These are phyloP conservation scores for Hirschioporus abietinus DNA, from an alignment of 768 basidiomycete species.

Conservation along the genomic window DNA sequence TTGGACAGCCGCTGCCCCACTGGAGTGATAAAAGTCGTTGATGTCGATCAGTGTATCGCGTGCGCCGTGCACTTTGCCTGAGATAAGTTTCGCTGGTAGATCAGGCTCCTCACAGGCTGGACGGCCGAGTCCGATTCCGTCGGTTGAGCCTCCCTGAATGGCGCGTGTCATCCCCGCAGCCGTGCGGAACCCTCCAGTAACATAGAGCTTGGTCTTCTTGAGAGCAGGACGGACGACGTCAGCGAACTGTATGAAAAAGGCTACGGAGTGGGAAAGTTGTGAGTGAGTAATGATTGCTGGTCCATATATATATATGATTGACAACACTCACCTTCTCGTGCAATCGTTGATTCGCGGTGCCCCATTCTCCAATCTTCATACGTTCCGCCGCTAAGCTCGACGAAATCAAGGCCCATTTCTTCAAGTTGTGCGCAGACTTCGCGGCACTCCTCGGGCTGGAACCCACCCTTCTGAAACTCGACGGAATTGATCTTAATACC, in stretches of 20 bases:
- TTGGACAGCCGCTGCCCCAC: too few species aligned
- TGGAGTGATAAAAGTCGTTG: too few species aligned
- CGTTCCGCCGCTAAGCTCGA: conserved; percentile 36
- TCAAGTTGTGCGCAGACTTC: conserved; percentile 28
- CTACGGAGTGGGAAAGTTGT: conserved; percentile 19
- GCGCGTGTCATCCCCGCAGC: conserved; percentile 24
- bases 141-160: conserved; percentile 7
- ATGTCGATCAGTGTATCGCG: too few species aligned
- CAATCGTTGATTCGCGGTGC: not conserved
- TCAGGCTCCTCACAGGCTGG: too few species aligned
- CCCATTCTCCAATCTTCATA: conserved; percentile 23
- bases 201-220: conserved; percentile 20
- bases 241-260: conserved; percentile 27
- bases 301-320: too few species aligned
- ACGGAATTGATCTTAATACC: conserved; percentile 30
- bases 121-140: too few species aligned
- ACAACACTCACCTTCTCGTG: too few species aligned
- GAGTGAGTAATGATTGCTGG: too few species aligned
- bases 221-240: conserved; percentile 22
- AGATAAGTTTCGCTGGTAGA: too few species aligned
- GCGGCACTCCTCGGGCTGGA: conserved; percentile 29
- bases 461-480: conserved; percentile 24
- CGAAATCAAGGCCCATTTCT: conserved; percentile 29
- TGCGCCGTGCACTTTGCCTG: too few species aligned
- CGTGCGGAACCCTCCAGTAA: conserved; percentile 28